Conservation (phyloP, 352 stramenopile species). For the Pythium rishiriense region DNA sequence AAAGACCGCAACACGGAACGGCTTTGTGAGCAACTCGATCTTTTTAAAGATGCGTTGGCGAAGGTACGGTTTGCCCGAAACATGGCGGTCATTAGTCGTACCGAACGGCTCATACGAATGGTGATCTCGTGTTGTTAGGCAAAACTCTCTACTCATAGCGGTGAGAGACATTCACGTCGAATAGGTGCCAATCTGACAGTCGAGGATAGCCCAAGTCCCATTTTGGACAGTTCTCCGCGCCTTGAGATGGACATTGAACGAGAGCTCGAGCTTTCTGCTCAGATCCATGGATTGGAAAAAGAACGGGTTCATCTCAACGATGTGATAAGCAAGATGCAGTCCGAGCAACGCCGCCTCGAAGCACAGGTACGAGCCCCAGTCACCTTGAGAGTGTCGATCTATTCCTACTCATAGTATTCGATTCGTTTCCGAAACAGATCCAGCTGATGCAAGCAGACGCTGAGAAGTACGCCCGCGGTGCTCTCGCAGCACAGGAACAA, state of each 20-base stretch:
- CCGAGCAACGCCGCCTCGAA: not conserved
- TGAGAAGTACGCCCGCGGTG: conserved; percentile 3
- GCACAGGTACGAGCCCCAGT: conserved; percentile 9
- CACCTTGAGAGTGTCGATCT: too few relatives aligned
- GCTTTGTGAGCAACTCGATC: conserved; percentile 48
- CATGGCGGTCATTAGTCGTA: too few relatives aligned
- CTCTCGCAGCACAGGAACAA: not conserved
- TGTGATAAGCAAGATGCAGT: not conserved
- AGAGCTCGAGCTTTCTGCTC: conserved; percentile 12
- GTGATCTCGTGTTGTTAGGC: too few relatives aligned
- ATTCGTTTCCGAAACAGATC: not conserved
- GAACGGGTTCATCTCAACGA: conserved; percentile 18
- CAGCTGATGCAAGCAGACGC: not conserved
- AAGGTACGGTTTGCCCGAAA: too few relatives aligned
- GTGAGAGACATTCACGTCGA: not conserved
- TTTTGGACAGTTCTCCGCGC: not conserved
- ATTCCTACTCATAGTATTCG: not conserved
- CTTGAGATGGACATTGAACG: not conserved
- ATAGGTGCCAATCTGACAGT: not conserved
- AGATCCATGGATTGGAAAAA: conserved; percentile 19
- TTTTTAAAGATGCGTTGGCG: conserved; percentile 65
- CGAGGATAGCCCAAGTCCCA: not conserved
- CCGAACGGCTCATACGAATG: too few relatives aligned
- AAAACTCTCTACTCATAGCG: not conserved
- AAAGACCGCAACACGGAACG: conserved; percentile 36